Conservation (phyloP, 1,284 basidiomycete species). For the Serendipita sp. region DNA sequence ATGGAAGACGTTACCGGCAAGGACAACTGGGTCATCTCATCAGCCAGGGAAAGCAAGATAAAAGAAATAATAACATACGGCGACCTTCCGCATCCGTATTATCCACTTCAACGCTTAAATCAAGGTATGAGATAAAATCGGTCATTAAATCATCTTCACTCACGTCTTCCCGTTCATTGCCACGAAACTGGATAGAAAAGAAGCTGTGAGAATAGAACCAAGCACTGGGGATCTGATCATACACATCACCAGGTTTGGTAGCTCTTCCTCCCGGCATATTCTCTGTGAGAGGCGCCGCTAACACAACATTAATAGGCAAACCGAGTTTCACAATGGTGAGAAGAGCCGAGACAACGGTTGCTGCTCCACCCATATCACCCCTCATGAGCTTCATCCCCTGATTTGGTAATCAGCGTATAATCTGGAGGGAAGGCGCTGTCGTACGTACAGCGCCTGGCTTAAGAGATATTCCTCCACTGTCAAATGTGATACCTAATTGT, state of each 20-base stretch:
- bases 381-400: constrained; percentile 71
- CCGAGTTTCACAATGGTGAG: constrained; percentile 70
- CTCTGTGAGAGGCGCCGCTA: constrained; percentile 65
- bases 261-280: constrained; percentile 78
- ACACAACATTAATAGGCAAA: constrained; percentile 66
- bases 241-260: constrained; percentile 80
- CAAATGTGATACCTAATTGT: constrained; percentile 60
- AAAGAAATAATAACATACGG: constrained; percentile 12
- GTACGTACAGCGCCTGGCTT: constrained; percentile 57
- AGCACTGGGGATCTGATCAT: constrained; percentile 15
- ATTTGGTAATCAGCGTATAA: not conserved
- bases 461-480: constrained; percentile 79
- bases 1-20: not conserved
- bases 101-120: constrained; percentile 53
- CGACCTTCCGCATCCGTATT: constrained; percentile 85
- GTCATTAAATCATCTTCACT: not conserved
- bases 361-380: constrained; percentile 78
- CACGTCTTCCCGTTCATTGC: constrained; percentile 76
- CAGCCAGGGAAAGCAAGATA: not conserved
- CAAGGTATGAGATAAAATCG: not conserved
- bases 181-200: constrained; percentile 39
- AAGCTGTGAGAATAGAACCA: constrained; percentile 1
- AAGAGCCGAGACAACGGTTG: constrained; percentile 57
- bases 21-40: not conserved
- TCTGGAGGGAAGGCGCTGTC: constrained; percentile 6